These are phyloP conservation scores for Thermoascus crustaceus DNA, from an alignment of 2,329 filamentous ascomycete genomes.

Conservation along the genomic window DNA sequence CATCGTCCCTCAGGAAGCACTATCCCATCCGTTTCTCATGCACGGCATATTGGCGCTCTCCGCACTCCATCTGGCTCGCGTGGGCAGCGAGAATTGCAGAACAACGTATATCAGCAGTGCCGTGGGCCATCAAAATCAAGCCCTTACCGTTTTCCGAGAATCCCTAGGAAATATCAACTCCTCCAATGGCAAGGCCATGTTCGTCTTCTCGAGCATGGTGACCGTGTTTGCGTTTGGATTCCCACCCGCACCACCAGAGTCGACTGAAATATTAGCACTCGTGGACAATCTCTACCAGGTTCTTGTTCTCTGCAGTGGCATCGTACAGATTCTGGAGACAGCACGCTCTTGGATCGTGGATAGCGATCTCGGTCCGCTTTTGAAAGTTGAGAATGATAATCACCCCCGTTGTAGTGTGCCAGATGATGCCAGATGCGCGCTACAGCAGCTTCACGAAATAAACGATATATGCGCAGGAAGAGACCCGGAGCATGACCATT, in stretches of 20 bases:
- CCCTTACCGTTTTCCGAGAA: constrained; percentile 27
- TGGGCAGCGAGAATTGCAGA: constrained; percentile 16
- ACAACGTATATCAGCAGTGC: constrained; percentile 27
- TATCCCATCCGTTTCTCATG: constrained; percentile 29
- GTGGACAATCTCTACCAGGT: constrained; percentile 28
- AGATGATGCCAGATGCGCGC: constrained; percentile 11
- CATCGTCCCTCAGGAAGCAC: constrained; percentile 24
- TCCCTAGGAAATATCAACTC: constrained; percentile 23
- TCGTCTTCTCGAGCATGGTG: constrained; percentile 30
- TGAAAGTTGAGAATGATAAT: constrained; percentile 17
- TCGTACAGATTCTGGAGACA: constrained; percentile 24
- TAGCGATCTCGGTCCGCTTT: constrained; percentile 21
- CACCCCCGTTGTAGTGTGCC: constrained; percentile 14
- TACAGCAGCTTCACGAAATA: constrained; percentile 18
- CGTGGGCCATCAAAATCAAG: constrained; percentile 27
- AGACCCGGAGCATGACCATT: constrained; percentile 16
- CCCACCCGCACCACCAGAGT: constrained; percentile 19
- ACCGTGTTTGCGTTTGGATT: constrained; percentile 33
- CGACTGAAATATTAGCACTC: constrained; percentile 18
- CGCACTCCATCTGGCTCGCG: constrained; percentile 26
- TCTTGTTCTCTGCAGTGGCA: constrained; percentile 26
- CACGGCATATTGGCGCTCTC: constrained; percentile 29
- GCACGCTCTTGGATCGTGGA: constrained; percentile 16
- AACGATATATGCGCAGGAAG: constrained; percentile 17
- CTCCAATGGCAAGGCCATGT: constrained; percentile 33